Evolutionary conservation across 2,329 filamentous ascomycete species (phyloP).

Genomic region (Calycina marina): DNA sequence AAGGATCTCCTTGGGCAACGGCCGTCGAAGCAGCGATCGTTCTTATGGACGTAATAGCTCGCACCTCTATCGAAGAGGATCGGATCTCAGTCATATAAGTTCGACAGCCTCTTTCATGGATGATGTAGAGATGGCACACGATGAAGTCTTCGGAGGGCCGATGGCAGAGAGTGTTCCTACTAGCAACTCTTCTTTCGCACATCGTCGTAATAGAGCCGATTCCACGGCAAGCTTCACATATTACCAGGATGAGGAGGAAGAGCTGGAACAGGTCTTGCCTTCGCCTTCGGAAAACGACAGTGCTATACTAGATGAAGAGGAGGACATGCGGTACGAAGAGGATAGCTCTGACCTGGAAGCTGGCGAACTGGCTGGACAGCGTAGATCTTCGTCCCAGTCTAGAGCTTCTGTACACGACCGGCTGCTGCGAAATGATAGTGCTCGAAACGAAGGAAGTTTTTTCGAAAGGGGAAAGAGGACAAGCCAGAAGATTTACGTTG

Average conservation of each 20-base stretch:
- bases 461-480: constrained; percentile 44
- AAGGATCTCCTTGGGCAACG: constrained; percentile 14
- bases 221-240: constrained; percentile 84
- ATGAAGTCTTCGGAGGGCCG: constrained; percentile 89
- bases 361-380: constrained; percentile 29
- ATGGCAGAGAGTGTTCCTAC: constrained; percentile 93
- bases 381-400: constrained; percentile 47
- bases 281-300: constrained; percentile 24
- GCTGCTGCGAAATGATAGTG: constrained; percentile 58
- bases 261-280: constrained; percentile 28
- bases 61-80: constrained; percentile 48
- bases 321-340: constrained; percentile 20
- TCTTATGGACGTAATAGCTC: constrained; percentile 16
- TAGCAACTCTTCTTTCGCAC: constrained; percentile 80
- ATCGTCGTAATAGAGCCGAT: constrained; percentile 66
- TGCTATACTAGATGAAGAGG: constrained; percentile 27
- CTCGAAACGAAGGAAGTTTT: constrained; percentile 50
- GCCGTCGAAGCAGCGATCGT: constrained; percentile 21
- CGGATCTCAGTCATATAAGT: constrained; percentile 61
- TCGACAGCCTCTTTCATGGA: constrained; percentile 73
- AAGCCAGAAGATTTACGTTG: constrained; percentile 86
- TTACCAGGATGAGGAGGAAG: constrained; percentile 57
- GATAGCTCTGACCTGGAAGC: constrained; percentile 22
- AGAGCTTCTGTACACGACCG: constrained; percentile 43
- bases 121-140: constrained; percentile 97